phyloP scores from a whole-genome alignment of 192 early-diverging fungal species.

The Gaertneriomyces semiglobifer region DNA sequence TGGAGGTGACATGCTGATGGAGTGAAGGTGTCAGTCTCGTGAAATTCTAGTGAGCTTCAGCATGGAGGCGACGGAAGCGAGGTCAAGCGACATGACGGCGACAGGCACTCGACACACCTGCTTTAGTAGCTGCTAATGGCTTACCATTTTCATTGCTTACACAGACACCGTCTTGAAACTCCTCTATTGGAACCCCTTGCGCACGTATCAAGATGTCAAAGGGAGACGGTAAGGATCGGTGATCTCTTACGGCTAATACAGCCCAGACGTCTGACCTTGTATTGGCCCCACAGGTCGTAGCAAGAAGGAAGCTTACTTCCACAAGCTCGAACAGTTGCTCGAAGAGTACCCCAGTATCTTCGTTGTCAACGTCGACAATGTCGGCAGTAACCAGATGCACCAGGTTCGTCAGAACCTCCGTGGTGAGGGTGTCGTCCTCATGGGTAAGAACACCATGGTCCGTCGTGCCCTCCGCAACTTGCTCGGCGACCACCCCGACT shows the following conservation, averaged over 20 bases:
- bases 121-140: too few relatives aligned
- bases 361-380: slow-evolving; percentile 99
- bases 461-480: slow-evolving; percentile 62
- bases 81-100: too few relatives aligned
- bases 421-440: slow-evolving; percentile 86
- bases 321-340: slow-evolving; percentile 84
- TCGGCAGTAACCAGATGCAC: slow-evolving; percentile 99
- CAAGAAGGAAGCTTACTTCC: slow-evolving; percentile 96
- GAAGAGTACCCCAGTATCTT: slow-evolving; percentile 95
- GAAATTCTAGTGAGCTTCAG: too few relatives aligned
- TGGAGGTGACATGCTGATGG: too few relatives aligned
- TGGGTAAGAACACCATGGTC: slow-evolving; percentile 99
- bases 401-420: slow-evolving; percentile 82
- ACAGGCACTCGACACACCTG: too few relatives aligned
- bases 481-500: slow-evolving; percentile 74
- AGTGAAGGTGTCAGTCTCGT: too few relatives aligned
- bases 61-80: too few relatives aligned
- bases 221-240: slow-evolving; percentile 69
- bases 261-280: neutral
- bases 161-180: slow-evolving; percentile 37
- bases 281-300: slow-evolving; percentile 42
- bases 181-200: slow-evolving; percentile 42
- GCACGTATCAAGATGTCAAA: slow-evolving; percentile 83
- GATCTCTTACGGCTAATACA: neutral
- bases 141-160: too few relatives aligned